Evolutionary conservation across 2,329 filamentous ascomycete species (phyloP).

Genomic region (Xylariaceae sp.): DNA sequence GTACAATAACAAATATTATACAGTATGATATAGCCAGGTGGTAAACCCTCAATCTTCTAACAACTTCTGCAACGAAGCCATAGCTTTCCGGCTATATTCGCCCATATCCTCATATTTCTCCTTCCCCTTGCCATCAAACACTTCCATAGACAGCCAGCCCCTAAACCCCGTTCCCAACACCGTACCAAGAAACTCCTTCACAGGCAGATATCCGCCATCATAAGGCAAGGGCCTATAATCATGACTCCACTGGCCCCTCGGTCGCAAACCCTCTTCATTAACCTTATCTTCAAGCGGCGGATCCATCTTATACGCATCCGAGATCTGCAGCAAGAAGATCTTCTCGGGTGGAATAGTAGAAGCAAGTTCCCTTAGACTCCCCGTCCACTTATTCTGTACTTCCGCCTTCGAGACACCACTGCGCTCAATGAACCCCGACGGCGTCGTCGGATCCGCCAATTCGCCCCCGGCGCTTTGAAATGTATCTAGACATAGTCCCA

Average conservation of each 20-base stretch:
- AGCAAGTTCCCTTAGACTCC: conserved; percentile 63
- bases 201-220: conserved; percentile 73
- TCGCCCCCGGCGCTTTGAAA: conserved; percentile 78
- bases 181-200: conserved; percentile 68
- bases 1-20: too few species aligned
- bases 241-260: conserved; percentile 74
- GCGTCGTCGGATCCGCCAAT: conserved; percentile 73
- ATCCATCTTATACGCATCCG: conserved; percentile 72
- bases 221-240: conserved; percentile 73
- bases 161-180: conserved; percentile 72
- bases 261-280: conserved; percentile 60
- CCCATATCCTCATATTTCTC: conserved; percentile 54
- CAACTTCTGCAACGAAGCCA: conserved; percentile 52
- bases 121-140: conserved; percentile 67
- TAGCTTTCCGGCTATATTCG: conserved; percentile 58
- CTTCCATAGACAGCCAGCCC: conserved; percentile 72
- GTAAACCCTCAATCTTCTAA: conserved; percentile 40
- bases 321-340: conserved; percentile 78
- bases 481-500: conserved; percentile 78
- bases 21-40: too few species aligned
- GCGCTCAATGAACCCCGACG: conserved; percentile 60
- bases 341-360: conserved; percentile 68
- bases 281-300: conserved; percentile 59
- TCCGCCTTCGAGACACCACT: conserved; percentile 52
- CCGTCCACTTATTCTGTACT: conserved; percentile 57